Conservation (phyloP, 495 filamentous ascomycete species). For the Aspergillus ellipticus region DNA sequence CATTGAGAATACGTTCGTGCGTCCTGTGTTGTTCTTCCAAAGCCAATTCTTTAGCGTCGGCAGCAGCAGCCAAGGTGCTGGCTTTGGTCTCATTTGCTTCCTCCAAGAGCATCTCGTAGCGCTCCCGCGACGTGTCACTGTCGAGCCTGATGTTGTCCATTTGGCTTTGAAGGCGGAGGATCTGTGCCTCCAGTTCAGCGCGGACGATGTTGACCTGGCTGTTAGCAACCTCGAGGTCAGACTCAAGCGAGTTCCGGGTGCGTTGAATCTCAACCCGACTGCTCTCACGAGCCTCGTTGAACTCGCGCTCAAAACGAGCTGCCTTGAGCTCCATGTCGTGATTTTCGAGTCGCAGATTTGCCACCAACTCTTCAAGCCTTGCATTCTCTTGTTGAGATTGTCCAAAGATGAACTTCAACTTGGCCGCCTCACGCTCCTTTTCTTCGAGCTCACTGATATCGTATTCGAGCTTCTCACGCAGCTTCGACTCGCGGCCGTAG, state of each 20-base stretch:
- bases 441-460: slow-evolving; percentile 74
- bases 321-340: slow-evolving; percentile 57
- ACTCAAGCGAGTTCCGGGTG: slow-evolving; percentile 70
- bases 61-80: slow-evolving; percentile 49
- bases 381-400: slow-evolving; percentile 52
- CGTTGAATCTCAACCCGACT: slow-evolving; percentile 74
- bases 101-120: slow-evolving; percentile 73
- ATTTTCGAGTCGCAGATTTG: slow-evolving; percentile 63
- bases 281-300: slow-evolving; percentile 73
- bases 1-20: slow-evolving; percentile 68
- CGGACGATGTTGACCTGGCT: slow-evolving; percentile 77
- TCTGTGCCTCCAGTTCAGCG: slow-evolving; percentile 70
- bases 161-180: slow-evolving; percentile 62
- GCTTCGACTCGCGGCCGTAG: slow-evolving; percentile 70
- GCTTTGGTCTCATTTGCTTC: slow-evolving; percentile 57
- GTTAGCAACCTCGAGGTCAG: slow-evolving; percentile 75
- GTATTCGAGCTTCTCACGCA: slow-evolving; percentile 72
- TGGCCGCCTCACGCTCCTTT: slow-evolving; percentile 66
- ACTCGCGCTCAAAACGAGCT: slow-evolving; percentile 74
- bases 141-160: slow-evolving; percentile 70
- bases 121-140: slow-evolving; percentile 66
- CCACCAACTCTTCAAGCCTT: slow-evolving; percentile 62
- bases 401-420: slow-evolving; percentile 50
- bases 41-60: slow-evolving; percentile 57
- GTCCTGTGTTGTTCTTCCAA: slow-evolving; percentile 64